Conservation (phyloP, 257 asterid genomes). For the Plantago ovata region DNA sequence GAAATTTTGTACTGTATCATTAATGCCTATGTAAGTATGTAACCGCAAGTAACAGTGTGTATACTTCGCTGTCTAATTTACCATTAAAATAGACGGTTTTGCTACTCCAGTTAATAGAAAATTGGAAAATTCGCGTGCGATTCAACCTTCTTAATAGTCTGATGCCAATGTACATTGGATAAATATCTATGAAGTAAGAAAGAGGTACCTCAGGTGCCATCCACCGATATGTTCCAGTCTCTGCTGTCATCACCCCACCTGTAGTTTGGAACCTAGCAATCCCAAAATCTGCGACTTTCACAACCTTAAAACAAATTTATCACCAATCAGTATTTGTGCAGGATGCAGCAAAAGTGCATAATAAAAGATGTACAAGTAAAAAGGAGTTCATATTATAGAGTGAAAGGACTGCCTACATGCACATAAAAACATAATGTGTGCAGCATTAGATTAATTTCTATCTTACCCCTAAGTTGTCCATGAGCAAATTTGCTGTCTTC, state of each 20-base stretch:
- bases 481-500: conserved; percentile 83
- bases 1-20: too few species aligned
- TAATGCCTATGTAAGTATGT: too few species aligned
- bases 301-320: conserved; percentile 59
- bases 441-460: conserved; percentile 1
- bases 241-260: conserved; percentile 98
- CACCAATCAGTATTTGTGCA: conserved; percentile 26
- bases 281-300: conserved; percentile 97
- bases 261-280: conserved; percentile 88
- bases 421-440: conserved; percentile 4
- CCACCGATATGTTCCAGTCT: conserved; percentile 98
- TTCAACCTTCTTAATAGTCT: too few species aligned
- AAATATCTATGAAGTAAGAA: conserved; percentile 7
- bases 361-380: conserved; percentile 10
- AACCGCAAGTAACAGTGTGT: too few species aligned
- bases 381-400: background rate
- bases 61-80: too few species aligned
- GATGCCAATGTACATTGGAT: too few species aligned
- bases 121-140: too few species aligned
- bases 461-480: conserved; percentile 64
- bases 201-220: conserved; percentile 97
- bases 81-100: too few species aligned
- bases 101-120: too few species aligned
- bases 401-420: background rate
- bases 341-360: background rate